These are phyloP conservation scores for Salisapilia sapeloensis DNA, from an alignment of 352 stramenopile genomes.

Conservation along the genomic window DNA sequence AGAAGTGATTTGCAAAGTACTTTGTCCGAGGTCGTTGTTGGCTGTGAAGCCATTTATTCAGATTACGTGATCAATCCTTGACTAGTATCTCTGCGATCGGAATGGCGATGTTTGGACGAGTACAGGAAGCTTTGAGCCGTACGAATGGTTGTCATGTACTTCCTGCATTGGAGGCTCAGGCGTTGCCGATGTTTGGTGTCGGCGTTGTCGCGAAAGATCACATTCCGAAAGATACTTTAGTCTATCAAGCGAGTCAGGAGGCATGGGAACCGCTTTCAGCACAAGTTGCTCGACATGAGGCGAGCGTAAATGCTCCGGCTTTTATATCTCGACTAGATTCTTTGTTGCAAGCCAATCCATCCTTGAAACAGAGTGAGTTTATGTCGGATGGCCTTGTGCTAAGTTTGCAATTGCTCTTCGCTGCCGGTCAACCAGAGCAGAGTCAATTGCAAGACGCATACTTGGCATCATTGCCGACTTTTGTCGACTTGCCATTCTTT, in stretches of 20 bases:
- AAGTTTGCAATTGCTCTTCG: conserved; percentile 41
- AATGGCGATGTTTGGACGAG: conserved; percentile 22
- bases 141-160: conserved; percentile 30
- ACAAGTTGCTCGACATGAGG: conserved; percentile 34
- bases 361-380: conserved; percentile 14
- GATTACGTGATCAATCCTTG: conserved; percentile 6
- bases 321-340: conserved; percentile 42
- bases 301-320: conserved; percentile 34
- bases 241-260: conserved; percentile 39
- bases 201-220: conserved; percentile 31
- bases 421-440: conserved; percentile 5
- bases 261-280: conserved; percentile 66
- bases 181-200: conserved; percentile 37
- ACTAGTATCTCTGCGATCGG: conserved; percentile 1
- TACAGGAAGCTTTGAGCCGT: conserved; percentile 33
- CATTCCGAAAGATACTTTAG: conserved; percentile 36
- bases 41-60: too few relatives aligned
- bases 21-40: too few relatives aligned
- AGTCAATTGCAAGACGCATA: conserved; percentile 34
- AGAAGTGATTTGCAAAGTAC: too few relatives aligned
- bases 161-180: conserved; percentile 22
- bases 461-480: conserved; percentile 26
- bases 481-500: conserved; percentile 48
- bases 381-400: conserved; percentile 50
- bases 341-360: conserved; percentile 15